These are phyloP conservation scores for Leishmania lainsoni DNA, from an alignment of 208 protist genomes.

Conservation along the genomic window DNA sequence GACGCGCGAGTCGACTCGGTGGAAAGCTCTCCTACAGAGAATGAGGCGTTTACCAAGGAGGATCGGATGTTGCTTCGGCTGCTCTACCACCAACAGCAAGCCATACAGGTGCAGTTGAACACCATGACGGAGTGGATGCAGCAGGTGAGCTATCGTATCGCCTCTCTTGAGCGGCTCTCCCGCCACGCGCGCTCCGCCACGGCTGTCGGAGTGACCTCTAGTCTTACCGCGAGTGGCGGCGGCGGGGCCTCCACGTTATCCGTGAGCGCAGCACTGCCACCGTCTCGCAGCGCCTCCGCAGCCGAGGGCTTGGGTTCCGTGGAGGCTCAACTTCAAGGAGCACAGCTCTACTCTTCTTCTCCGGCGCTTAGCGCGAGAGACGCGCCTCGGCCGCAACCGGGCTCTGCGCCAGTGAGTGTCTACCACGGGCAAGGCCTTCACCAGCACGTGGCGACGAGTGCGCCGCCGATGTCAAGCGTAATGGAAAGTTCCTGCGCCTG, in stretches of 20 bases:
- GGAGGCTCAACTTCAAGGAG: not conserved
- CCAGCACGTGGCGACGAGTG: conserved; percentile 2
- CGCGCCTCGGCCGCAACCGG: not conserved
- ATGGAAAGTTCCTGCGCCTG: conserved; percentile 60
- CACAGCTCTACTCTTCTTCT: not conserved
- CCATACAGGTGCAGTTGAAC: conserved; percentile 82
- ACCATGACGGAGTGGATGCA: conserved; percentile 72
- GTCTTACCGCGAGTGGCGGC: not conserved
- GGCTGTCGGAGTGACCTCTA: conserved; percentile 2
- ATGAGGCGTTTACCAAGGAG: conserved; percentile 51
- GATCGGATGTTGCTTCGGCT: conserved; percentile 79
- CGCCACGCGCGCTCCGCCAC: conserved; percentile 16
- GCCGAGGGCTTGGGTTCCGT: conserved; percentile 12
- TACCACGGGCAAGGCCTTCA: conserved; percentile 13
- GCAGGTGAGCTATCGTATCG: conserved; percentile 50
- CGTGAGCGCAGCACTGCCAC: conserved; percentile 3
- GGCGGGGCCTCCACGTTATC: not conserved
- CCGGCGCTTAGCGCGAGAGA: conserved; percentile 1
- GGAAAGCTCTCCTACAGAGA: not conserved
- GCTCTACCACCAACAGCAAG: conserved; percentile 85
- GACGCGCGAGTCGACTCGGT: not conserved
- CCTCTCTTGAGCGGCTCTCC: conserved; percentile 19
- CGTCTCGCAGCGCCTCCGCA: conserved; percentile 9
- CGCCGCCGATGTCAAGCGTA: conserved; percentile 19
- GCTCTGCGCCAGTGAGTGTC: conserved; percentile 11